Evolutionary conservation across 768 basidiomycete genomes (phyloP), one percentile per base, ranked within the genome.

Genomic region (Macrolepiota dolichaula): DNA sequence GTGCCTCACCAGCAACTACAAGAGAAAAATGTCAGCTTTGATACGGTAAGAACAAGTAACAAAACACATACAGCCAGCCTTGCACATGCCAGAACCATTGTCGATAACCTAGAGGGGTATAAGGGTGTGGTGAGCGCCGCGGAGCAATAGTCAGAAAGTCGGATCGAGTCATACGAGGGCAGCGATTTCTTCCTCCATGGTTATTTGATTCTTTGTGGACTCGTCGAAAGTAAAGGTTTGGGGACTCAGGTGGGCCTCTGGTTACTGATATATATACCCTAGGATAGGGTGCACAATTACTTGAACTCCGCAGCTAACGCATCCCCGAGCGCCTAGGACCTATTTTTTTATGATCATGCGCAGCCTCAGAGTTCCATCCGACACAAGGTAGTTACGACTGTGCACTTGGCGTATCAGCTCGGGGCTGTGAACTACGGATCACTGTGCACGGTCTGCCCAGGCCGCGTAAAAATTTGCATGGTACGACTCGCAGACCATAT

Each of bases 81-180:
- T 98, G 90, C 96, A 98, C 96, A 98, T 98, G 79, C 96, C 96
- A 72, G 96, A 98, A 73, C 93, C 94, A 76, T 92, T 92, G 78
- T 94, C 90, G 73, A 92, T 89, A 76, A 92, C 91, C 90, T 91
- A 65, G 36, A 53, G 19, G 27, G 17, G 19, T 42, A 65, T 12
- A 53, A n/a, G n/a, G n/a, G n/a, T n/a, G n/a, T 17, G 15, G 36
- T 62, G 49, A 57, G 52, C 12, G n/a, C 35, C 22, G n/a, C 22
- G 29, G 40, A 44, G 2, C 17, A 55, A 5, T 38, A n/a, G 42
- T 3, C 25, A 54, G 15, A 27, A 72, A 77, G 81, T 79, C 71
- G 9, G 29, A 32, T 32, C 29, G 76, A 69, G 80, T 77, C 79
- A 54, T 71, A 80, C 79, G 65, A 80, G 77, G 44, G 79, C 79